Evolutionary conservation across 176 grass and related monocot genomes (phyloP), one percentile per base, ranked within the genome.

Genomic region (Carex littledalei): DNA sequence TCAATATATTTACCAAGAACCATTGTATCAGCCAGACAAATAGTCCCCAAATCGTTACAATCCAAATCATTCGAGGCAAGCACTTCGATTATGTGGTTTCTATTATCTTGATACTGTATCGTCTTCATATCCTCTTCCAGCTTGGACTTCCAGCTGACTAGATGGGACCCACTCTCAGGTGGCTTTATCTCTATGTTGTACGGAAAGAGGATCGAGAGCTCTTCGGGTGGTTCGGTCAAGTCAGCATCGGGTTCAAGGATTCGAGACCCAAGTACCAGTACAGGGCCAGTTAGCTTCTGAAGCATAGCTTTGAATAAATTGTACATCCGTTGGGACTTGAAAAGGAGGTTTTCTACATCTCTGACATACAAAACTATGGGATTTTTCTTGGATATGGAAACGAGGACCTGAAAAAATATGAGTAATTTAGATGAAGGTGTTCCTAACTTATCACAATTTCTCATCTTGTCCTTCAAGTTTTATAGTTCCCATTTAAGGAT

Each of bases 21-120:
- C 88, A 89, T 84, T 57, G 91, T 92, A 87, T 99, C 93, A 26
- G 85, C 85, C 78, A 91, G 85, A 79, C 91, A 94, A 70, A 99
- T 94, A 80, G 87, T 92, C 77, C 88, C 91, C 88, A 99, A 82
- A 84, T 99, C 97, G 66, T 99, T 91, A 80, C 91, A 94, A 45
- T 94, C 97, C n/a, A 99, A 85, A 84, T 99, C 91, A 84, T 99
- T 99, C 0, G 70, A 88, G 16, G 93, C 88, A n/a, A 99, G 90
- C 65, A 99, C 91, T 86, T 96, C 93, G 61, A 91, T 84, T 9
- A 99, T 95, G 54, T 94, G 93, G 85, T 99, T 99, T 84, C 88
- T 94, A 80, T 99, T 99, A 78, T 99, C 97, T 73, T 87, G 88
- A 85, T 91, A 89, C 82, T 99, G 89, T 22, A 95, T 92, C 67